Evolutionary conservation across 208 protist genomes (phyloP).

Genomic region (Naegleria fowleri): DNA sequence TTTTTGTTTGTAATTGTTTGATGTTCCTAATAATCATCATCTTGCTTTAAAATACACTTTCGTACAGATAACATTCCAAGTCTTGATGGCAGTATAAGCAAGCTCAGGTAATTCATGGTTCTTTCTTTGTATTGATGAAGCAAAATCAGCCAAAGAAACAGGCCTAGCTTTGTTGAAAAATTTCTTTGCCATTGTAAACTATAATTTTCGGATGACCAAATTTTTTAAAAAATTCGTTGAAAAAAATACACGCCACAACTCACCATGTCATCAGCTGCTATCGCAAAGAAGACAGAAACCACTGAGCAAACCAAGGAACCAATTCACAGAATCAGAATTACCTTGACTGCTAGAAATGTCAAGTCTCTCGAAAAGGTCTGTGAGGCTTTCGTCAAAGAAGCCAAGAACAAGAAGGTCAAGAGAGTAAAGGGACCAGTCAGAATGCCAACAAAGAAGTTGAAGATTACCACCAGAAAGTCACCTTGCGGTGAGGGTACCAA

Average conservation of each 20-base stretch:
- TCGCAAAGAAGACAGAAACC: background rate
- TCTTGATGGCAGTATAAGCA: too few relatives aligned
- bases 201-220: background rate
- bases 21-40: too few relatives aligned
- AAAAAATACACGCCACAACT: background rate
- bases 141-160: too few relatives aligned
- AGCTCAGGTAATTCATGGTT: too few relatives aligned
- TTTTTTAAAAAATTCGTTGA: background rate
- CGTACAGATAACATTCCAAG: too few relatives aligned
- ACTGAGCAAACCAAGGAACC: background rate
- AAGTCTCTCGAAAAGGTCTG: conserved; percentile 93
- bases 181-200: too few relatives aligned
- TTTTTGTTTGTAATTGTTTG: background rate
- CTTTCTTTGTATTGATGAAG: too few relatives aligned
- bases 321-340: conserved; percentile 88
- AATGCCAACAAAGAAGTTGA: conserved; percentile 94
- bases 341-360: conserved; percentile 89
- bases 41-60: too few relatives aligned
- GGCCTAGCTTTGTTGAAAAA: too few relatives aligned
- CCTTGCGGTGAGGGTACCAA: conserved; percentile 99
- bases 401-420: conserved; percentile 86
- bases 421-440: conserved; percentile 92
- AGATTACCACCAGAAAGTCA: conserved; percentile 96
- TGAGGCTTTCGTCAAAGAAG: conserved; percentile 79
- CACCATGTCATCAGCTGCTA: background rate